These are phyloP conservation scores for Dendrobium catenatum DNA, from an alignment of 106 monocot species.

Conservation along the genomic window DNA sequence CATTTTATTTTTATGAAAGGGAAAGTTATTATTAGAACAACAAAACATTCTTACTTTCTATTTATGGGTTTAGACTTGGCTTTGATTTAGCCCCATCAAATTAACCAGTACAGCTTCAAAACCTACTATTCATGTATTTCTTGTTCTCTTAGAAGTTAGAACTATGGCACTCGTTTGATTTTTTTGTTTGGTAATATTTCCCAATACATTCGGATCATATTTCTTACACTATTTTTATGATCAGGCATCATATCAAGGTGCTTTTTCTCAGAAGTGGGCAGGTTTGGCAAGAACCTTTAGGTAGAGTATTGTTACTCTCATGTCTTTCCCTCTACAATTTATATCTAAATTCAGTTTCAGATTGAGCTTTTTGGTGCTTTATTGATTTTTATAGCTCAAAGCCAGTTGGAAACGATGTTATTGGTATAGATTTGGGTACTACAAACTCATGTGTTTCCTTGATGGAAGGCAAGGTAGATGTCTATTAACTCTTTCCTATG, in stretches of 20 bases:
- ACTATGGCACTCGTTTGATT: background rate
- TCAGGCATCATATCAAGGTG: constrained; percentile 6
- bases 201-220: background rate
- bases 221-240: background rate
- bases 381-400: constrained; percentile 43
- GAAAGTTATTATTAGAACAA: too few species aligned
- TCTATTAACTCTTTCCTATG: background rate
- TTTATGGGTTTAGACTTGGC: background rate
- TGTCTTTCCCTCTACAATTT: background rate
- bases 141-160: background rate
- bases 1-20: too few species aligned
- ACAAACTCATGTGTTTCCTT: constrained; percentile 84
- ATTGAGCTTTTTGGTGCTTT: background rate
- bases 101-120: background rate
- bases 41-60: too few species aligned
- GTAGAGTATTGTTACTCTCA: background rate
- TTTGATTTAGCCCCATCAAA: background rate
- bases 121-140: background rate
- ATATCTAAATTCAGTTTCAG: background rate
- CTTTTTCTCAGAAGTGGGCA: constrained; percentile 3
- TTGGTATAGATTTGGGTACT: constrained; percentile 79
- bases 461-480: constrained; percentile 81
- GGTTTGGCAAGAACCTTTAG: constrained; percentile 11
- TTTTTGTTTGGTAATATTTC: background rate
- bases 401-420: constrained; percentile 48